Percentiles rank a stretch among this genome's conserved stretches.
Evolutionary conservation across 23 red algal species (phyloP).

Genomic region (Gracilariopsis chorda): DNA sequence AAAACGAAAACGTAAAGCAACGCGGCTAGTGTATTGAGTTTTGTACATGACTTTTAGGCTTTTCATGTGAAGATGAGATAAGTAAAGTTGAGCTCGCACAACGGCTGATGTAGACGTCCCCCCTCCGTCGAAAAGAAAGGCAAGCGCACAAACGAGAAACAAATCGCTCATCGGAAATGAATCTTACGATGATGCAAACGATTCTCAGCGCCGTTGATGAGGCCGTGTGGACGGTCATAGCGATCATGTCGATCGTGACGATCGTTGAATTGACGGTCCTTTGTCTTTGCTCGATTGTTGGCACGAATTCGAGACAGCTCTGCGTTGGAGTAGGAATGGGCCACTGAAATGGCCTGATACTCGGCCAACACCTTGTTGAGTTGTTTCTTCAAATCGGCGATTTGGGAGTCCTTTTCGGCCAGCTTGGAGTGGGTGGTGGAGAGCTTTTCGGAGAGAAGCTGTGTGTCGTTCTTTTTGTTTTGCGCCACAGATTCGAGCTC

Average conservation of each 20-base stretch:
- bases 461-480: neutral
- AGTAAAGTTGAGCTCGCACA: no score
- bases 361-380: constrained; percentile 49
- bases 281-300: constrained; percentile 57
- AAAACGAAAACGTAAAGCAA: no score
- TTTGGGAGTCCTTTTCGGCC: neutral
- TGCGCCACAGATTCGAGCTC: constrained; percentile 21
- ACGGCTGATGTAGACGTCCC: no score
- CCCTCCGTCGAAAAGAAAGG: no score
- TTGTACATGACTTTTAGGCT: no score
- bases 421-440: neutral
- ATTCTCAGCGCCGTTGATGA: constrained; percentile 7
- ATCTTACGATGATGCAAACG: constrained; percentile 35
- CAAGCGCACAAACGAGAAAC: no score
- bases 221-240: neutral
- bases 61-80: no score
- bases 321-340: constrained; percentile 65
- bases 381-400: constrained; percentile 34
- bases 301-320: constrained; percentile 51
- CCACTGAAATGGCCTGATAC: constrained; percentile 57
- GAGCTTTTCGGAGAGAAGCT: neutral
- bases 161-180: constrained; percentile 43
- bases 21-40: no score
- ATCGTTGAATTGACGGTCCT: constrained; percentile 27
- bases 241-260: constrained; percentile 13